Percentiles rank a stretch among this genome's conserved stretches.
Conservation (phyloP, 2,329 filamentous ascomycete species). For the Microsporum ferrugineum region DNA sequence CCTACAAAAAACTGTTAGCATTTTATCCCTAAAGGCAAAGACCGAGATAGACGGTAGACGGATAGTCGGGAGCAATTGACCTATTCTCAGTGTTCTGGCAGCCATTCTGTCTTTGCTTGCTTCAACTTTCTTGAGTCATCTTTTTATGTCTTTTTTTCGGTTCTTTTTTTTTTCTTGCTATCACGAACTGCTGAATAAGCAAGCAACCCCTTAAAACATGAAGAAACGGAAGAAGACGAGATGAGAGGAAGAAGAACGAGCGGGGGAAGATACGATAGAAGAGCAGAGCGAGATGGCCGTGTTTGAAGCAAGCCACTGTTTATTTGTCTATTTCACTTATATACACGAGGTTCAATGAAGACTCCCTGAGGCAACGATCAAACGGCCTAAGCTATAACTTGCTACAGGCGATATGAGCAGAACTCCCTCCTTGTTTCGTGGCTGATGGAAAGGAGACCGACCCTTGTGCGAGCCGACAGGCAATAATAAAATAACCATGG, state of each 20-base stretch:
- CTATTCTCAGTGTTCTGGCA: slow-evolving; percentile 56
- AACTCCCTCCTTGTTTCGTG: too few species aligned
- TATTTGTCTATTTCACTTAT: neutral
- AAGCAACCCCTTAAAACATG: too few species aligned
- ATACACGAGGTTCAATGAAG: too few species aligned
- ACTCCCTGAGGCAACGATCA: too few species aligned
- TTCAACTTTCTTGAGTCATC: neutral
- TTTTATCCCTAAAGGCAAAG: neutral
- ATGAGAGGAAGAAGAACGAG: neutral
- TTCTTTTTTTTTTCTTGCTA: neutral
- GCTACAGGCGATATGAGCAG: neutral
- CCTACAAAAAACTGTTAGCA: slow-evolving; percentile 40
- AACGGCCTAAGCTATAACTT: too few species aligned
- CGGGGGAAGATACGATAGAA: neutral
- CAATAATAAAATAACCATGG: too few species aligned
- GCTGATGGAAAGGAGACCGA: neutral
- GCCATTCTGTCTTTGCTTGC: slow-evolving; percentile 39
- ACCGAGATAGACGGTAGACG: neutral
- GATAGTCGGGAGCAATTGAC: slow-evolving; percentile 35
- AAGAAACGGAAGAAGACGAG: neutral
- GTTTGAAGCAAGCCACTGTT: neutral
- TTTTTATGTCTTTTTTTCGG: neutral
- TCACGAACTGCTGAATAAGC: neutral
- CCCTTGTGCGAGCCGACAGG: neutral
- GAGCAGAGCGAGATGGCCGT: too few species aligned